Evolutionary conservation across 352 stramenopile species (phyloP), one percentile per base, ranked within the genome.

Genomic region (Pythium insidiosum): DNA sequence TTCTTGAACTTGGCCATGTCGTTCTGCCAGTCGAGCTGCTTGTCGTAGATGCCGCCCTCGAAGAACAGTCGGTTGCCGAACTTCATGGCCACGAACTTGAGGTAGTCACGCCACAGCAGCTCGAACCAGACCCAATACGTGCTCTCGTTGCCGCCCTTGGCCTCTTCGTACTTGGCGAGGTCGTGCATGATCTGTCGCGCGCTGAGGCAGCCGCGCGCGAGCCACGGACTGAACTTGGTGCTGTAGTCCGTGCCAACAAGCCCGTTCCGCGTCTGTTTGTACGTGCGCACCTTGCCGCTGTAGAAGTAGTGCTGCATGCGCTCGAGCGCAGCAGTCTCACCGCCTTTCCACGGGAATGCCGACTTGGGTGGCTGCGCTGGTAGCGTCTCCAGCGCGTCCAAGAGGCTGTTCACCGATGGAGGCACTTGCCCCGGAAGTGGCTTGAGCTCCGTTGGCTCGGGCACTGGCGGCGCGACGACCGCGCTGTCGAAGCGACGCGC

Each of bases 121-220:
- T 52, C 44, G 21, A 52, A 52, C 44, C 44, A 52, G 16, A 52
- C 44, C 44, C 44, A 52, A 26, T 52, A 52, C 25, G 44, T 52
- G 25, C 44, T 52, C 44, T 52, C 44, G 21, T 52, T 52, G 44
- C 44, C 44, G 23, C 44, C 44, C n/a, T 26, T 42, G 6, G 3
- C 15, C 3, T 43, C 28, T 19, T 52, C 44, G 44, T 52, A 44
- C 44, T 36, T 35, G 1, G 36, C 28, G n/a, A 52, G 23, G 11
- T 52, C 44, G 26, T 52, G 44, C 34, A 52, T 52, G 35, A 52
- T 44, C 35, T 52, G 44, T 7, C 44, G 34, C 25, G 44, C 44
- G 29, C 44, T 52, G 6, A 52, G 44, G 37, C 44, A 52, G 16
- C 44, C 44, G 12, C 43, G 44, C 12, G 44, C 44, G 24, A 52